These are phyloP conservation scores for Mycosarcoma mackinlayi DNA, from an alignment of 1,284 basidiomycete species.

Conservation along the genomic window DNA sequence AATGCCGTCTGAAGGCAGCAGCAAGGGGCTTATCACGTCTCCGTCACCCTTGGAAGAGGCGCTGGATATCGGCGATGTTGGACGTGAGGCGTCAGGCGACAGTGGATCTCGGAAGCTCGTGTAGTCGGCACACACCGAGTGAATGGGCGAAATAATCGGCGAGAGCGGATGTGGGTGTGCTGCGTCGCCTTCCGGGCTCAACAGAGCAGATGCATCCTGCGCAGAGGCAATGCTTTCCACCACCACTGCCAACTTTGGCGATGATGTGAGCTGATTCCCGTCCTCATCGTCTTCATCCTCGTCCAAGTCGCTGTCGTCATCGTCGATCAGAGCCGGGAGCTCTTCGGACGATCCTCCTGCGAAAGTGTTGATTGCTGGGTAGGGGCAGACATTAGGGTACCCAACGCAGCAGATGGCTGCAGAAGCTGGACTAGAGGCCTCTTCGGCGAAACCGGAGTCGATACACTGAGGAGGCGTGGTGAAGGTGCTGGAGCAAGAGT, in stretches of 20 bases:
- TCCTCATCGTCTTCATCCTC: conserved; percentile 45
- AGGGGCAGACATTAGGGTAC: conserved; percentile 50
- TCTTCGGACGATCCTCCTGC: conserved; percentile 37
- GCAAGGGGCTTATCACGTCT: conserved; percentile 25
- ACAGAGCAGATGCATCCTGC: conserved; percentile 1
- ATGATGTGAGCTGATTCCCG: background rate
- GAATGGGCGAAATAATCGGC: conserved; percentile 28
- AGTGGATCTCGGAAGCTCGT: conserved; percentile 21
- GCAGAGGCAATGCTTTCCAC: background rate
- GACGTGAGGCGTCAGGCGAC: conserved; percentile 34
- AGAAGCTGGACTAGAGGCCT: conserved; percentile 18
- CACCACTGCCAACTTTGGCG: background rate
- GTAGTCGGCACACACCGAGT: conserved; percentile 21
- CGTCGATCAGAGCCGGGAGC: conserved; percentile 45
- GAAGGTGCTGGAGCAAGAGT: conserved; percentile 16
- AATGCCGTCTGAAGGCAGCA: conserved; percentile 22
- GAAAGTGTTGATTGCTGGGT: conserved; percentile 20
- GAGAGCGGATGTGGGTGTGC: conserved; percentile 21
- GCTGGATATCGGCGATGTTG: conserved; percentile 40
- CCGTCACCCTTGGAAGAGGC: conserved; percentile 41
- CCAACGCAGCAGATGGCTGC: conserved; percentile 31
- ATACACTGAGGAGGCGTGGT: background rate
- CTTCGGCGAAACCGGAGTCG: conserved; percentile 43
- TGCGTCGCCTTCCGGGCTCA: conserved; percentile 7
- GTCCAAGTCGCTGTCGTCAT: conserved; percentile 45